Base-by-base conservation (phyloP, 768 basidiomycete genomes). In the Amanita inopinata region DNA sequence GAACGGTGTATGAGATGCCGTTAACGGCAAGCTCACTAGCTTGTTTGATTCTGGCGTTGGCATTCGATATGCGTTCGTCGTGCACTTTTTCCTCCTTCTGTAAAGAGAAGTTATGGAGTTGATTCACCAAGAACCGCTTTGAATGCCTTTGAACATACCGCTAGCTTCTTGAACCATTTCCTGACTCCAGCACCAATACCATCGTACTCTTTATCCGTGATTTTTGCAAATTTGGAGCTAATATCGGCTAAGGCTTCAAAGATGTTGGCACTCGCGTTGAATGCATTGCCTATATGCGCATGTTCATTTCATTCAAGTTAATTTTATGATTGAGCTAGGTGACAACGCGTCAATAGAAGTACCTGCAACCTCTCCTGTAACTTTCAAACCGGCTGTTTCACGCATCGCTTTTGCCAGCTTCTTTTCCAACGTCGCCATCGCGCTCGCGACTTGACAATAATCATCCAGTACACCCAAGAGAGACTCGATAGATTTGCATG, bases 81-180 rank as follows among this genome's bases (percentile, higher is more conserved):
- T 89, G 83, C 2, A 67, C 62, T 57, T 76, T 80, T 61, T 89
- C 86, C 53, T 85, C 85, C 68, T 83, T 88, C 85, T 89, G 54
- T 12, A 33, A 15, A 8, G n/a, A n/a, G n/a, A n/a, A n/a, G n/a
- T n/a, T n/a, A n/a, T n/a, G n/a, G 33, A 17, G 18, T 7, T 40
- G 14, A 41, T 25, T 3, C 45, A 2, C n/a, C 18, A 17, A 34
- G 3, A 33, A 27, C 33, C 0, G 17, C n/a, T 14, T 39, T n/a
- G 22, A 14, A 37, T 23, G 25, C 18, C 25, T 7, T 32, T 4
- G 38, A 41, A 61, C 82, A 51, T 52, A 88, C 85, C 37, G 78
- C 71, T 25, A 88, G 70, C 58, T 80, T 86, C 74, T 83, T 87
- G 68, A 88, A 80, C 84, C 85, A 88, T 53, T 83, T 89, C 67